These are phyloP conservation scores for Ceratobasidium sp. DNA, from an alignment of 1,284 basidiomycete species.

Conservation along the genomic window DNA sequence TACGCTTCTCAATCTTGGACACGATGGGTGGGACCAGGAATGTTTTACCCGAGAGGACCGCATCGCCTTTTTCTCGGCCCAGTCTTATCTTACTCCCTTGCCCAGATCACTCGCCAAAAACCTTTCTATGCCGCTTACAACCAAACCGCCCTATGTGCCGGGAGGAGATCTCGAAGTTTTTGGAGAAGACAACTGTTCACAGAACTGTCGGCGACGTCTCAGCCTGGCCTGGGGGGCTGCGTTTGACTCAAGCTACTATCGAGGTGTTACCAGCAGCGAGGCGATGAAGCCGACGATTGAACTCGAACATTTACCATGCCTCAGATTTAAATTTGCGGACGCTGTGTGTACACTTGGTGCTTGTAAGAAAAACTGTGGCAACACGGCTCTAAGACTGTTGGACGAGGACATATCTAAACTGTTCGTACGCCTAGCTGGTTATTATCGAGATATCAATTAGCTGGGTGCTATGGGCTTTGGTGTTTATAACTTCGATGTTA, in stretches of 20 bases:
- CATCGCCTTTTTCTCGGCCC: constrained; percentile 19
- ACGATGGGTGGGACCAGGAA: not conserved
- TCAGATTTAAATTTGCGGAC: not conserved
- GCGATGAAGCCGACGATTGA: not conserved
- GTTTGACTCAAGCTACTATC: not conserved
- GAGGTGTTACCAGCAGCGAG: not conserved
- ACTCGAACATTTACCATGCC: not conserved
- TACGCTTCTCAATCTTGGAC: constrained; percentile 1
- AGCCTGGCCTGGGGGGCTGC: not conserved
- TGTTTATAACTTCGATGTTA: too few relatives aligned
- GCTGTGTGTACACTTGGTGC: too few relatives aligned
- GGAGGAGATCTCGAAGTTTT: not conserved
- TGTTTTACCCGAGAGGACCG: constrained; percentile 5
- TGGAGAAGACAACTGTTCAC: too few relatives aligned
- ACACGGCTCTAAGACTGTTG: too few relatives aligned
- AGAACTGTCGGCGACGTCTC: not conserved
- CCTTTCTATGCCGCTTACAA: not conserved
- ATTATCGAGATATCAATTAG: too few relatives aligned
- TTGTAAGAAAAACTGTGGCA: too few relatives aligned
- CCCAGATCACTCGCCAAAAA: not conserved
- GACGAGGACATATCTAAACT: too few relatives aligned
- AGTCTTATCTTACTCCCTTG: constrained; percentile 9
- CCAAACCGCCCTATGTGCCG: not conserved
- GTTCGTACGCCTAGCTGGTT: too few relatives aligned
- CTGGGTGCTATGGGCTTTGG: too few relatives aligned